Base-by-base conservation (phyloP, 2,329 filamentous ascomycete genomes). In the Penicillium frequentans region DNA sequence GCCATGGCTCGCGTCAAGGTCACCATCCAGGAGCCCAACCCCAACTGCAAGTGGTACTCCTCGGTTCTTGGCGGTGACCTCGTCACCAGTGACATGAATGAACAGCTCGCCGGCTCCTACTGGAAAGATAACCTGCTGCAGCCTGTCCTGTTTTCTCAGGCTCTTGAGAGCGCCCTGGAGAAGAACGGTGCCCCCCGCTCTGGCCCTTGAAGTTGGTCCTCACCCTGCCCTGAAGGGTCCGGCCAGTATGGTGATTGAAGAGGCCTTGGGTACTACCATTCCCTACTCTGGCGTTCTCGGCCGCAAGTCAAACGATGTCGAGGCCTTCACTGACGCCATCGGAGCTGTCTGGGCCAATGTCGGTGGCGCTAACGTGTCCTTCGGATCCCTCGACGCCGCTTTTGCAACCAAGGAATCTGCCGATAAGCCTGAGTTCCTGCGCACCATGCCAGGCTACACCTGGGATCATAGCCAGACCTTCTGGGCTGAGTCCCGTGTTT, bases 381-480 rank as follows among this genome's bases (percentile, higher is more conserved):
- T 37, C 21, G 48, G 16, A 19, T 13, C 31, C 21, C 48, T 49
- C 16, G 33, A 49, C 16, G 48, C n/a, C 37, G 27, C 29, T 9
- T 49, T 49, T 35, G 31, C 29, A 19, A 19, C 16, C n/a, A 35
- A 29, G 13, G 31, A 35, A 9, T 14, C 46, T 37, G 27, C 31
- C 13, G 46, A 49, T 11, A 49, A 49, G 31, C 46, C 46, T 7
- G n/a, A 49, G 14, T 49, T 49, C 31, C 13, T 49, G 46, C 49
- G 49, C 10, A 43, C 23, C 43, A 56, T 77, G 0, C 79, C 81
- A 0, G 48, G 64, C 0, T 83, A 83, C 54, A 70, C 75, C 1
- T 83, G 79, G 76, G 78, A 82, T 47, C 78, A 82, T 58, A 72
- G 72, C 1, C 68, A 74, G 33, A 44, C 59, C 2, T 69, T 76